Base-by-base conservation (phyloP, 495 filamentous ascomycete genomes). In the Massariosphaeria phaeospora region DNA sequence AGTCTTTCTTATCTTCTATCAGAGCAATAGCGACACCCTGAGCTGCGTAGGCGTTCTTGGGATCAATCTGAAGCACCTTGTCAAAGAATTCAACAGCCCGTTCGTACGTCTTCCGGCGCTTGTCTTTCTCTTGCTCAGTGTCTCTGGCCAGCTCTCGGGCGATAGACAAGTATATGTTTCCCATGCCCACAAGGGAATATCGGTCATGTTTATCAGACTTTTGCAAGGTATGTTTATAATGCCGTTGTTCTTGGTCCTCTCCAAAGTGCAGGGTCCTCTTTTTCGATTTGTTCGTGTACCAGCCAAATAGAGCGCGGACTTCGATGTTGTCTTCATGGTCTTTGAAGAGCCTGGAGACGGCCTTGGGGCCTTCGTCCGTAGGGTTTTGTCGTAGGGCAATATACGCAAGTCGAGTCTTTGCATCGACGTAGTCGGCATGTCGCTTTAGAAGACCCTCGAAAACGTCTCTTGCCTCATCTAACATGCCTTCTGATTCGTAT, bases 71-170 rank as follows among this genome's bases (percentile, higher is more conserved):
- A 13, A 98, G 73, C 21, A 89, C 91, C 72, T 98, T 98, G 67
- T 97, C 94, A 67, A 95, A 98, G 73, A 97, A 97, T 67, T 96
- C 94, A 10, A 97, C 90, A 1, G 93, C 91, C 52, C 86, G 87
- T 67, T 83, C 80, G 67, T 96, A 98, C 59, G 80, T 83, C 61
- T 84, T 86, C 35, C 84, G 83, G 35, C 91, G 83, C 71, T 94
- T 94, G 55, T 93, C 85, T 70, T 86, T 93, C 47, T 98, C 91
- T 50, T 78, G 72, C 13, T 97, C 93, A 2, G 86, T 86, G 33
- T 93, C 86, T 43, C 91, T 79, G 39, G 85, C 84, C 91, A 97
- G 96, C 68, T 98, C 93, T 35, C 93, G 83, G 1, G 93, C 93
- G 35, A 85, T 80, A 48, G 83, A 72, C 26, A 96, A 78, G 63